Conservation (phyloP, 148 eudicot genomes). For the Chenopodium quinoa region DNA sequence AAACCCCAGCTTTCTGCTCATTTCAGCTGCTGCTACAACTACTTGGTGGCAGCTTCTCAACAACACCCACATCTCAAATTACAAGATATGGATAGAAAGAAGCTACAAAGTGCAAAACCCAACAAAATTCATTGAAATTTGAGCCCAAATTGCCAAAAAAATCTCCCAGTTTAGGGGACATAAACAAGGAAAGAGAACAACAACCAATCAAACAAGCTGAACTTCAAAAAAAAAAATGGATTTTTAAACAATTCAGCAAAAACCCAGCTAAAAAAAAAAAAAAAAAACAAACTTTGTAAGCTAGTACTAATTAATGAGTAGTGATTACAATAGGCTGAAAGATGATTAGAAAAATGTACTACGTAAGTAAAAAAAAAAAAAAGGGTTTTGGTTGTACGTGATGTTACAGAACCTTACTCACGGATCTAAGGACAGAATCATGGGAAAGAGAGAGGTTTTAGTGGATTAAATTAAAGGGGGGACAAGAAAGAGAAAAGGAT, state of each 20-base stretch:
- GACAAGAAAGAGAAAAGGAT: not conserved
- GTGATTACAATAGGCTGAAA: not conserved
- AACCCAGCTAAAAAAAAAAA: not conserved
- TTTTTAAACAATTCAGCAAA: not conserved
- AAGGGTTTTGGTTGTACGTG: constrained; percentile 6
- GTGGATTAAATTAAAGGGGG: constrained; percentile 10
- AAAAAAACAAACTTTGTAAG: not conserved
- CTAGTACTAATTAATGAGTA: not conserved
- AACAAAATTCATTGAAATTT: constrained; percentile 32
- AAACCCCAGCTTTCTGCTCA: constrained; percentile 8
- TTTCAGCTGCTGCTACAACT: constrained; percentile 2
- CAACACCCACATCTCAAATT: constrained; percentile 26
- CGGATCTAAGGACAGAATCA: constrained; percentile 38
- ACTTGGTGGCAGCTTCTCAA: constrained; percentile 22
- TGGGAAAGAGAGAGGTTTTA: constrained; percentile 26
- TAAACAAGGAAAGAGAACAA: not conserved
- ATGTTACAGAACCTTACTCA: constrained; percentile 21
- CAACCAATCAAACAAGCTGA: constrained; percentile 23
- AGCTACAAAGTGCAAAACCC: constrained; percentile 34
- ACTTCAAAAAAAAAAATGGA: not conserved
- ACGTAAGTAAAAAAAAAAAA: too few species aligned
- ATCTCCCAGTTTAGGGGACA: constrained; percentile 32
- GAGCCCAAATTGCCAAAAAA: constrained; percentile 30
- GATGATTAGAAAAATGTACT: constrained; percentile 26
- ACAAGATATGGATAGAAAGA: constrained; percentile 14